phyloP scores from a whole-genome alignment of 305 asterid genomes.

The Stenogyne calaminthoides region DNA sequence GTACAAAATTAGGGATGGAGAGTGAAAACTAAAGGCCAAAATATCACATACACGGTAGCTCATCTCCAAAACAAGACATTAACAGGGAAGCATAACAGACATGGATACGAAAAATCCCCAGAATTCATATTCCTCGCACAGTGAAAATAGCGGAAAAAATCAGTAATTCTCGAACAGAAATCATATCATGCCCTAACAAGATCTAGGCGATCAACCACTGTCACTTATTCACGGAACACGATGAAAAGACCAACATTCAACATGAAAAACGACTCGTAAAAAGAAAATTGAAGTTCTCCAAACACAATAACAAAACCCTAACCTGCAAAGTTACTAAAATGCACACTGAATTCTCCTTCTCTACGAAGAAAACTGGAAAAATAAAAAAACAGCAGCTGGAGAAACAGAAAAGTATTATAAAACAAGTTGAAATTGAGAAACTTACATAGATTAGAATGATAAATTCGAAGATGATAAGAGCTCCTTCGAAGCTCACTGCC shows the following conservation, averaged over 20 bases:
- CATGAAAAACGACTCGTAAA: neutral
- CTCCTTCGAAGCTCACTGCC: constrained; percentile 31
- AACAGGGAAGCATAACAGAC: neutral
- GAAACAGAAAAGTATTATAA: neutral
- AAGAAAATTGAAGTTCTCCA: constrained; percentile 1
- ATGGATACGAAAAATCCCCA: neutral
- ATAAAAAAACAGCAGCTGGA: neutral
- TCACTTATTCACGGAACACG: too few relatives aligned
- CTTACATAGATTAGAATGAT: constrained; percentile 43
- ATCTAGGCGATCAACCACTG: constrained; percentile 23
- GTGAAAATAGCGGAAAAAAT: neutral
- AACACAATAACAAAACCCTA: constrained; percentile 37
- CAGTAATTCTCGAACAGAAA: neutral
- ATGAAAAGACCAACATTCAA: too few relatives aligned
- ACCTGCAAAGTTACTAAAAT: constrained; percentile 20
- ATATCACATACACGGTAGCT: neutral
- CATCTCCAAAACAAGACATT: constrained; percentile 10
- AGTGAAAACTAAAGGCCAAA: neutral
- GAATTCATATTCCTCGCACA: constrained; percentile 2
- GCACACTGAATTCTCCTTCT: constrained; percentile 7
- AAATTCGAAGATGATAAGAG: neutral
- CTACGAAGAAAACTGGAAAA: neutral
- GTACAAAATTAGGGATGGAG: neutral
- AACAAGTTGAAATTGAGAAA: constrained; percentile 6
- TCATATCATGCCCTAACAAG: constrained; percentile 30